Evolutionary conservation across 2,329 filamentous ascomycete species (phyloP), one percentile per base, ranked within the genome.

Genomic region (Epichloe uncinata): DNA sequence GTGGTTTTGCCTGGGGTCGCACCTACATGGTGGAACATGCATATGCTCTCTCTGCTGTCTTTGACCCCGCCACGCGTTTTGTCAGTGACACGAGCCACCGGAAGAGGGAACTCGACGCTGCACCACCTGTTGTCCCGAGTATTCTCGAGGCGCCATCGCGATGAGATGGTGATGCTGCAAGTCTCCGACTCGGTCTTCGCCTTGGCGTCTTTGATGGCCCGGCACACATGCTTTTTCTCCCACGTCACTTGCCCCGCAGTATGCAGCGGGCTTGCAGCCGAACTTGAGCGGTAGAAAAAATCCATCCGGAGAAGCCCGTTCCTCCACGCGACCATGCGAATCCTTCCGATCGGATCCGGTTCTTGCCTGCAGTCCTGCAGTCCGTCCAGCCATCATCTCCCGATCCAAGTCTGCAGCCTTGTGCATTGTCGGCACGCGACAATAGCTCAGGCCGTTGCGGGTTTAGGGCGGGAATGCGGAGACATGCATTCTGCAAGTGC

Each of bases 241-340:
- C 26, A 30, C 26, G 26, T 9, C 26, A 30, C 43, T 45, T 26
- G 37, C 47, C 40, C 35, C 47, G 33, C 47, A 41, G 16, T 35
- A 35, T 33, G 48, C 43, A 40, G 20, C 33, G 37, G 30, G 45
- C 30, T 30, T 49, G 52, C 49, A 55, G 51, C 53, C 53, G 53
- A 53, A 44, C 54, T 42, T 52, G 50, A 52, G 52, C 52, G 51
- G 47, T 9, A 11, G 11, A 26, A 8, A 26, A 26, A 26, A 7
- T 26, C 2, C 26, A 26, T 42, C 36, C 46, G 36, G 40, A 35
- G 9, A 40, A 26, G 26, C 7, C 26, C 26, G 26, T 3, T 26
- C 26, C 26, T 43, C 46, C 37, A 30, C 26, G 3, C 8, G 26
- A 30, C 26, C 26, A 11, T 11, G 26, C 8, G 26, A 30, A 30